These are phyloP conservation scores for Candida quercuum DNA, from an alignment of 805 yeast species.

Conservation along the genomic window DNA sequence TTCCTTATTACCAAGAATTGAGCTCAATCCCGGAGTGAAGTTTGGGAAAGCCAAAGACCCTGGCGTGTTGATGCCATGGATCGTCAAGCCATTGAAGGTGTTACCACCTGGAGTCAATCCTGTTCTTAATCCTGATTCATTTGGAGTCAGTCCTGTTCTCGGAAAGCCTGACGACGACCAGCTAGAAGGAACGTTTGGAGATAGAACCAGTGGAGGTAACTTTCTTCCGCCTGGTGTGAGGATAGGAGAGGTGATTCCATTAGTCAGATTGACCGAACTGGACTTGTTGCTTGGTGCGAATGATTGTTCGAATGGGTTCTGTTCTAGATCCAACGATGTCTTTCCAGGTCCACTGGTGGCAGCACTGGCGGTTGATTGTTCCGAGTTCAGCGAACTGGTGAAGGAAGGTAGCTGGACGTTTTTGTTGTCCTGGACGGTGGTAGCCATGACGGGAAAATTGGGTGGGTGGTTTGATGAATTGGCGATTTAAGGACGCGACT, in stretches of 20 bases:
- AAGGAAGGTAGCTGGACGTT: too few relatives aligned
- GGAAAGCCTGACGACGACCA: slow-evolving; percentile 23
- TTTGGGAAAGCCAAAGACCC: slow-evolving; percentile 18
- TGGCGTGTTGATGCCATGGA: slow-evolving; percentile 21
- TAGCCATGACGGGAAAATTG: too few relatives aligned
- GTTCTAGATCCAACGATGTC: slow-evolving; percentile 70
- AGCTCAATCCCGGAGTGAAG: slow-evolving; percentile 32
- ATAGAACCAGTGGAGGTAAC: slow-evolving; percentile 41
- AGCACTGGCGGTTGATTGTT: background rate
- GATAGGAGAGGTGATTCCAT: slow-evolving; percentile 36
- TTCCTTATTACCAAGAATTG: slow-evolving; percentile 21
- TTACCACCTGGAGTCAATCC: slow-evolving; percentile 68
- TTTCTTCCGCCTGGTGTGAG: slow-evolving; percentile 54
- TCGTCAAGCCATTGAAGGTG: slow-evolving; percentile 28
- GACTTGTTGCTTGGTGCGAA: slow-evolving; percentile 81
- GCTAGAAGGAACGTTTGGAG: slow-evolving; percentile 21
- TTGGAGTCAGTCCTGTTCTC: slow-evolving; percentile 65
- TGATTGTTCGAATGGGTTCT: slow-evolving; percentile 92
- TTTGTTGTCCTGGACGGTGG: too few relatives aligned
- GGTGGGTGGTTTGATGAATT: too few relatives aligned
- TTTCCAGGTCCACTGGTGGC: slow-evolving; percentile 3
- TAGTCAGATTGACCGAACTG: too few relatives aligned
- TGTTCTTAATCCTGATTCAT: slow-evolving; percentile 64
- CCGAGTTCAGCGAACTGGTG: background rate
- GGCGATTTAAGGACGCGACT: too few relatives aligned